Evolutionary conservation across 2,329 filamentous ascomycete species (phyloP).

Genomic region (Claviceps paspali): DNA sequence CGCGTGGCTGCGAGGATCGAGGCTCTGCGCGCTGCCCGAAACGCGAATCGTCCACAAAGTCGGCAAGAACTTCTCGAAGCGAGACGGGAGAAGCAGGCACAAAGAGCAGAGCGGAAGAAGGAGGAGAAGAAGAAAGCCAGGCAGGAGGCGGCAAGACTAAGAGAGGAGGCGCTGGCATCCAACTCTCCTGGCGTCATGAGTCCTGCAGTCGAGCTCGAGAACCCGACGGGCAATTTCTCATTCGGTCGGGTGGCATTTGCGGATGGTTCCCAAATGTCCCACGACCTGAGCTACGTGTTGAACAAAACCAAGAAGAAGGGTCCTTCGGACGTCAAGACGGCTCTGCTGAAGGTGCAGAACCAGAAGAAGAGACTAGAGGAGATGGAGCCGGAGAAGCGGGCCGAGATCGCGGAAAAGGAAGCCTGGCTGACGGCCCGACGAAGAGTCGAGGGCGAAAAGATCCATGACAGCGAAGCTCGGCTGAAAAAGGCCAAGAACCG

Average conservation of each 20-base stretch:
- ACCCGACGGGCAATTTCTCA: conserved; percentile 54
- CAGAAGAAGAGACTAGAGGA: conserved; percentile 66
- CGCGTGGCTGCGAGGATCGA: conserved; percentile 74
- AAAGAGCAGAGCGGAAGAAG: conserved; percentile 79
- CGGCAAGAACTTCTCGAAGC: conserved; percentile 86
- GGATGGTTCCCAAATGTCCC: conserved; percentile 68
- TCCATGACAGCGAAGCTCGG: conserved; percentile 70
- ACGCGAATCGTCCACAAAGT: conserved; percentile 71
- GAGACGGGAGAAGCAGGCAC: conserved; percentile 71
- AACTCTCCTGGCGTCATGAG: conserved; percentile 47
- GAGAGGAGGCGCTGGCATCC: conserved; percentile 47
- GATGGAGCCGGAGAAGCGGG: conserved; percentile 66
- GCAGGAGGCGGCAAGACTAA: conserved; percentile 57
- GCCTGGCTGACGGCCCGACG: conserved; percentile 84
- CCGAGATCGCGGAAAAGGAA: conserved; percentile 85
- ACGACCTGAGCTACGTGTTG: conserved; percentile 48
- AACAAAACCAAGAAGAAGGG: conserved; percentile 53
- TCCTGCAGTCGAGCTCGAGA: conserved; percentile 34
- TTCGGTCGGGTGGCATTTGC: conserved; percentile 87
- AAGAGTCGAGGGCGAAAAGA: conserved; percentile 75
- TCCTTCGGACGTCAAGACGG: conserved; percentile 69
- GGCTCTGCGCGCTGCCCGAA: conserved; percentile 67
- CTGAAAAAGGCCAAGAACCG: conserved; percentile 92
- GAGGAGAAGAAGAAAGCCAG: conserved; percentile 63
- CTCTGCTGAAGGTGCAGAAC: conserved; percentile 72